phyloP scores from a whole-genome alignment of 2,329 filamentous ascomycete species.

The Furcasterigmium sp. region DNA sequence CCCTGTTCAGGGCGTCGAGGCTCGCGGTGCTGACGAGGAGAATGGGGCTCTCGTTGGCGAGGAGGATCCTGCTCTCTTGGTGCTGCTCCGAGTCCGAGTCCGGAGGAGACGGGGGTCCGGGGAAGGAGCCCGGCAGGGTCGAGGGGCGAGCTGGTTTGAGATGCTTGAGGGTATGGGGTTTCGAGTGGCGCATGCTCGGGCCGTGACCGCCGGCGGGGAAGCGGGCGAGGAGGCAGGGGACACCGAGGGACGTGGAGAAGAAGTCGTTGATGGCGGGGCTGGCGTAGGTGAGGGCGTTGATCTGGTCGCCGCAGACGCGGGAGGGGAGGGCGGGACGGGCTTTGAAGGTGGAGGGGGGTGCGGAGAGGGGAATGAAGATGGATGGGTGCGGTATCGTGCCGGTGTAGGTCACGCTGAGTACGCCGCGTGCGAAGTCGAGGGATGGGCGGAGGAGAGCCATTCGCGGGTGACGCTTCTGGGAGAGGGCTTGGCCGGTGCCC shows the following conservation, averaged over 20 bases:
- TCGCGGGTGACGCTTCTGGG: slow-evolving; percentile 78
- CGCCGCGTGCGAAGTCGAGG: slow-evolving; percentile 64
- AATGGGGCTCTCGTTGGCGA: slow-evolving; percentile 94
- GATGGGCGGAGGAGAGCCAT: slow-evolving; percentile 80
- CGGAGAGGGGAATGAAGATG: slow-evolving; percentile 59
- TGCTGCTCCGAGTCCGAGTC: slow-evolving; percentile 49
- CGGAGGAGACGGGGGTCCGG: slow-evolving; percentile 46
- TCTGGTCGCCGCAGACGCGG: slow-evolving; percentile 76
- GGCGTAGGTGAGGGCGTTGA: slow-evolving; percentile 66
- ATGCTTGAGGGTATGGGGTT: slow-evolving; percentile 61
- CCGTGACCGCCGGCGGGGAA: slow-evolving; percentile 66
- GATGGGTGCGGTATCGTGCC: slow-evolving; percentile 25
- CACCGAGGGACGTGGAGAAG: slow-evolving; percentile 69
- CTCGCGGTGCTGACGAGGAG: slow-evolving; percentile 77
- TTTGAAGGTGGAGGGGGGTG: slow-evolving; percentile 41
- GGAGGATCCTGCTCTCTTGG: slow-evolving; percentile 53
- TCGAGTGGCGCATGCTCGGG: slow-evolving; percentile 61
- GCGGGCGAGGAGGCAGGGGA: slow-evolving; percentile 78
- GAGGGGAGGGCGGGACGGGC: slow-evolving; percentile 43
- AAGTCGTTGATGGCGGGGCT: slow-evolving; percentile 63
- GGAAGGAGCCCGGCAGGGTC: slow-evolving; percentile 48
- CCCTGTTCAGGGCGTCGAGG: slow-evolving; percentile 69
- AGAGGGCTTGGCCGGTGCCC: slow-evolving; percentile 78
- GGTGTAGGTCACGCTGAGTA: slow-evolving; percentile 56
- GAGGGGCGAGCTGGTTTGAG: slow-evolving; percentile 28